These are phyloP conservation scores for Soucietia sequanensis DNA, from an alignment of 805 yeast species.

Conservation along the genomic window DNA sequence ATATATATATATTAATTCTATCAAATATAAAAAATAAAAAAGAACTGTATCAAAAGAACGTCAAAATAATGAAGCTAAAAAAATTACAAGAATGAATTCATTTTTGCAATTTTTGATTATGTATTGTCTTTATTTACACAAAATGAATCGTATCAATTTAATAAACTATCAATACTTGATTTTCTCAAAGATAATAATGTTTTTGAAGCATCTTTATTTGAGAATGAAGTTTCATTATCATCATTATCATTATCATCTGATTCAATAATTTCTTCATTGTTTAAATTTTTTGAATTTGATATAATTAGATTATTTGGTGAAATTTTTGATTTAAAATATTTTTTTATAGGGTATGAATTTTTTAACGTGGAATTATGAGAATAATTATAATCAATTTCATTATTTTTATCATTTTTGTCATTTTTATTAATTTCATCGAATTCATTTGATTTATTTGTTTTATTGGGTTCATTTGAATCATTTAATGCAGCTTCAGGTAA, in stretches of 20 bases:
- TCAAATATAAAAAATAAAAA: no score
- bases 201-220: slow-evolving; percentile 36
- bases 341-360: slow-evolving; percentile 33
- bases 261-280: no score
- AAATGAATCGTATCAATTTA: slow-evolving; percentile 29
- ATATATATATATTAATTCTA: no score
- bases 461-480: slow-evolving; percentile 6
- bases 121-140: no score
- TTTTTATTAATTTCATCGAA: no score
- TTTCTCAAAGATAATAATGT: slow-evolving; percentile 39
- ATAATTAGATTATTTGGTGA: slow-evolving; percentile 25
- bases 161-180: slow-evolving; percentile 40
- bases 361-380: no score
- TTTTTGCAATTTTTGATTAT: no score
- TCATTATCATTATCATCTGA: slow-evolving; percentile 1
- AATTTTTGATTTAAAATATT: slow-evolving; percentile 26
- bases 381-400: no score
- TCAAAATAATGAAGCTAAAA: background rate
- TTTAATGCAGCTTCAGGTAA: slow-evolving; percentile 42
- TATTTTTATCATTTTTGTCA: no score
- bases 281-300: no score
- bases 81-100: background rate
- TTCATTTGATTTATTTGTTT: background rate
- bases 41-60: no score
- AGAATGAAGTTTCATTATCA: slow-evolving; percentile 17